Percentiles rank a stretch among this genome's conserved stretches.
Conservation (phyloP, 306 rosid species). For the Dryas drummondii region DNA sequence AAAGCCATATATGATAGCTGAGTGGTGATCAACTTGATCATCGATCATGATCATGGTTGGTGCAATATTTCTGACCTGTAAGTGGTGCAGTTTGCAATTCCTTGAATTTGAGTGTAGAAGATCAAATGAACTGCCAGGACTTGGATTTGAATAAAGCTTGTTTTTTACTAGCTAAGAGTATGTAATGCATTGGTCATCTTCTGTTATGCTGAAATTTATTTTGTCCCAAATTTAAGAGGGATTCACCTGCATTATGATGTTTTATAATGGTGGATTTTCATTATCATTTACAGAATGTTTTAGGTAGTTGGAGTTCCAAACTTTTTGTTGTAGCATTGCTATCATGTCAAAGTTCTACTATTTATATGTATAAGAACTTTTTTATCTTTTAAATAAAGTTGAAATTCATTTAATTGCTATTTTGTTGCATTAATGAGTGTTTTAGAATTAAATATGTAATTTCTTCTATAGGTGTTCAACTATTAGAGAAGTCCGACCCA, state of each 20-base stretch:
- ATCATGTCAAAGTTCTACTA: conserved; percentile 99
- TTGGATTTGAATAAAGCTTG: conserved; percentile 94
- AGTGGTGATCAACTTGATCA: too few relatives aligned
- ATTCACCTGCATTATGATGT: neutral
- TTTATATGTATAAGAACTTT: too few relatives aligned
- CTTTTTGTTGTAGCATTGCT: conserved; percentile 88
- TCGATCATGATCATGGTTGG: too few relatives aligned
- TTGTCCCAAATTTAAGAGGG: neutral
- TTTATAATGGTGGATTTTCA: neutral
- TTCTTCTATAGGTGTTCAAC: too few relatives aligned
- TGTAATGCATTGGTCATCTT: conserved; percentile 22
- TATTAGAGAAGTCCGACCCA: too few relatives aligned
- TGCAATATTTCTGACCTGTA: too few relatives aligned
- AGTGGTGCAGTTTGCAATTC: conserved; percentile 90
- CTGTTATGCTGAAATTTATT: neutral
- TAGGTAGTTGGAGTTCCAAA: conserved; percentile 98
- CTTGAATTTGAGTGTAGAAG: conserved; percentile 58
- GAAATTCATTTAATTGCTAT: too few relatives aligned
- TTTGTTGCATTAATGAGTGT: too few relatives aligned
- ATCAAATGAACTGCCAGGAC: conserved; percentile 67
- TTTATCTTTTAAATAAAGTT: too few relatives aligned
- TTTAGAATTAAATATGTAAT: too few relatives aligned
- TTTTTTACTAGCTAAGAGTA: conserved; percentile 79
- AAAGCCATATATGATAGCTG: too few relatives aligned
- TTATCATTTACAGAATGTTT: conserved; percentile 49